A percentile compares a stretch with the other conserved stretches of the same genome.
phyloP scores from a whole-genome alignment of 106 monocot genomes.

The Dendrobium catenatum region DNA sequence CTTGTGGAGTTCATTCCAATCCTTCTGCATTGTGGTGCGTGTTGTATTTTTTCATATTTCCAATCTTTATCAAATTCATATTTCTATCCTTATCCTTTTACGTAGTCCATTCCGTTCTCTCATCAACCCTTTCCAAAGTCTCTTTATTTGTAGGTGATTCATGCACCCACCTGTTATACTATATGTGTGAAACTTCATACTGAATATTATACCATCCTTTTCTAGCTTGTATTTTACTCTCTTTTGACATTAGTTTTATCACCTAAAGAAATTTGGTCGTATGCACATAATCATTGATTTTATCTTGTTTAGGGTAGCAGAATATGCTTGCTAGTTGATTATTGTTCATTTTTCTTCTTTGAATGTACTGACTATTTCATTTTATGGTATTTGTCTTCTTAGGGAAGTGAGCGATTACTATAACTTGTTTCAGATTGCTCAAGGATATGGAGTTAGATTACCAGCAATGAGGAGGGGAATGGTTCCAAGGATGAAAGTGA shows the following conservation, averaged over 20 bases:
- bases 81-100: neutral
- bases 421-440: slow-evolving; percentile 5
- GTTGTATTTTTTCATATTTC: neutral
- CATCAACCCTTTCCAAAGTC: neutral
- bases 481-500: neutral
- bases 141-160: neutral
- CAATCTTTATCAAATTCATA: neutral
- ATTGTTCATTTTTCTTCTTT: neutral
- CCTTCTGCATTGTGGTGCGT: neutral
- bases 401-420: slow-evolving; percentile 13
- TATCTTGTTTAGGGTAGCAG: neutral
- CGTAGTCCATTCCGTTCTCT: neutral
- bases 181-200: neutral
- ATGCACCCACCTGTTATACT: neutral
- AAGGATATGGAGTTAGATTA: neutral
- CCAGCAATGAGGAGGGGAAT: neutral
- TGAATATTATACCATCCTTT: neutral
- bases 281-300: neutral
- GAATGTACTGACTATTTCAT: neutral
- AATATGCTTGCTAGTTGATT: neutral
- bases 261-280: neutral
- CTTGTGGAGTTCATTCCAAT: neutral
- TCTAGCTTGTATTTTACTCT: neutral
- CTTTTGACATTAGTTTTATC: neutral
- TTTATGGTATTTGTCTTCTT: slow-evolving; percentile 1